Percentiles rank a stretch among this genome's conserved stretches.
Evolutionary conservation across 2,329 filamentous ascomycete species (phyloP).

Genomic region (Diplodia intermedia): DNA sequence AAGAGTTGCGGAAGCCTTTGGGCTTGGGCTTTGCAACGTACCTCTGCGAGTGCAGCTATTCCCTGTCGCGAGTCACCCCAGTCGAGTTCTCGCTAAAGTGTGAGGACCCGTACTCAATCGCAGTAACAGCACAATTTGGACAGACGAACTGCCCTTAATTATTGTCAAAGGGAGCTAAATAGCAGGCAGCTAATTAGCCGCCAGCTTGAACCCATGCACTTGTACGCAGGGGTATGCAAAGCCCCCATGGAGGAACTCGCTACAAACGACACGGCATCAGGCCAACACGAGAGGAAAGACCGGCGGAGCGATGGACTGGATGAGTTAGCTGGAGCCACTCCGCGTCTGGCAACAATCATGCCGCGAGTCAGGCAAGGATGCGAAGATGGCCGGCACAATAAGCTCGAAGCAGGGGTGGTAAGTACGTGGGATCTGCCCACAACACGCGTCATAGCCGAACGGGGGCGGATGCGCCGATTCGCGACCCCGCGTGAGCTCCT

Average conservation of each 20-base stretch:
- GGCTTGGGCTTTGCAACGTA: too few relatives aligned
- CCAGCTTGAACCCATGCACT: neutral
- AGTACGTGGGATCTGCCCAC: too few relatives aligned
- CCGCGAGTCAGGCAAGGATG: neutral
- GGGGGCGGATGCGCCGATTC: conserved; percentile 2
- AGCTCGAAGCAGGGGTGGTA: too few relatives aligned
- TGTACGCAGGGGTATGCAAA: neutral
- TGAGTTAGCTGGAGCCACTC: too few relatives aligned
- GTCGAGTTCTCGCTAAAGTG: neutral
- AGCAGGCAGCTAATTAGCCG: neutral
- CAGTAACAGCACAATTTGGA: neutral
- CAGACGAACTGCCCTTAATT: neutral
- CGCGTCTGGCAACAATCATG: too few relatives aligned
- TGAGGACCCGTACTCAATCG: neutral
- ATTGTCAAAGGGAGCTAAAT: neutral
- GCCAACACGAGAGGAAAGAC: conserved; percentile 13
- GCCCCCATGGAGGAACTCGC: neutral
- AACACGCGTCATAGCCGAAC: neutral
- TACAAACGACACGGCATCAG: conserved; percentile 9
- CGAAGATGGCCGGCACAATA: neutral
- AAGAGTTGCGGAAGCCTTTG: too few relatives aligned
- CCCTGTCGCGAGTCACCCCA: too few relatives aligned
- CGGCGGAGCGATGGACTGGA: neutral
- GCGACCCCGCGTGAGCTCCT: conserved; percentile 9
- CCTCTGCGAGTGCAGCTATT: too few relatives aligned